Evolutionary conservation across 805 yeast genomes (phyloP).

Genomic region (Wickerhamomyces ciferrii): DNA sequence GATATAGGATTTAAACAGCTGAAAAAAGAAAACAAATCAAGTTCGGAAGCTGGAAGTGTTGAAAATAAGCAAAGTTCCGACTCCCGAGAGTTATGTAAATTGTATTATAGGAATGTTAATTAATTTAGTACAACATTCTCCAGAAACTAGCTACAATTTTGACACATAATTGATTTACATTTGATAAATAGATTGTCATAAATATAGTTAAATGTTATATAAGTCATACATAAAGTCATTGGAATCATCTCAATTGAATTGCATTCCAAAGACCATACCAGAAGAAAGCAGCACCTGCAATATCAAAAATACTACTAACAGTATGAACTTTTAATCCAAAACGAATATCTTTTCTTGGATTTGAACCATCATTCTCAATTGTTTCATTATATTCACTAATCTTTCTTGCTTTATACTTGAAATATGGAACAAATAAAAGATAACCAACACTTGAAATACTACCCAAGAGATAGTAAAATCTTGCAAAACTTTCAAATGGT

Average conservation of each 20-base stretch:
- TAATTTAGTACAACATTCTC: too few species aligned
- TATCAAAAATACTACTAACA: conserved; percentile 10
- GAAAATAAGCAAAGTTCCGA: too few species aligned
- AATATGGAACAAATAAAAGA: conserved; percentile 11
- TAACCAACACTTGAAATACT: conserved; percentile 7
- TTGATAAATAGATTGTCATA: not conserved
- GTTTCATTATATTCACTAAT: conserved; percentile 4
- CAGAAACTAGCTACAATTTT: not conserved
- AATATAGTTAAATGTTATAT: too few species aligned
- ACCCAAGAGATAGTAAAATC: conserved; percentile 15
- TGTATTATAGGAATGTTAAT: too few species aligned
- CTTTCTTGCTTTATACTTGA: conserved; percentile 9
- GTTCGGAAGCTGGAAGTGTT: not conserved
- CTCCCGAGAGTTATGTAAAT: too few species aligned
- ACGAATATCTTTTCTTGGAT: conserved; percentile 11
- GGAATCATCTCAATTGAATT: conserved; percentile 3
- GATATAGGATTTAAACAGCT: not conserved
- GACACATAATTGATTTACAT: not conserved
- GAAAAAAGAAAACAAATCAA: not conserved
- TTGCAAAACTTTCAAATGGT: conserved; percentile 10
- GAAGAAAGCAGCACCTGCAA: conserved; percentile 9
- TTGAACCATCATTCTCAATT: conserved; percentile 1
- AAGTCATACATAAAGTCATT: not conserved
- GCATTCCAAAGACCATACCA: conserved; percentile 13
- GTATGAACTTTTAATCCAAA: conserved; percentile 8